phyloP scores from a whole-genome alignment of 192 early-diverging fungal species.

The Neocallimastix lanati region DNA sequence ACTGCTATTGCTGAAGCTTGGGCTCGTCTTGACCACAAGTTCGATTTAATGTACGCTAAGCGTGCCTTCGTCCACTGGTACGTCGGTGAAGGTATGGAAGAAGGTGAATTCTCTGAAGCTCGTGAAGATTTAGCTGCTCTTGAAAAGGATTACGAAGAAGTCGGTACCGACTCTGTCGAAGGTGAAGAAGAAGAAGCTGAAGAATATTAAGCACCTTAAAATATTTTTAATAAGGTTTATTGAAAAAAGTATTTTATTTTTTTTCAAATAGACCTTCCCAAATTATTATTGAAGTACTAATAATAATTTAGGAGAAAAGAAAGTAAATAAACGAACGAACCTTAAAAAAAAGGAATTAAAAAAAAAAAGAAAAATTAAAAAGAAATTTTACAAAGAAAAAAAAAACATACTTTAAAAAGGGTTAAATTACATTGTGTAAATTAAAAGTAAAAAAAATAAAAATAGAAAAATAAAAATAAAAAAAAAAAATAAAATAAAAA shows the following conservation, averaged over 20 bases:
- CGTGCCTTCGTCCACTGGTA: constrained; percentile 99
- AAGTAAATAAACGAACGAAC: too few relatives aligned
- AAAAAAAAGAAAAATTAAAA: too few relatives aligned
- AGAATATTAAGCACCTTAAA: constrained; percentile 22
- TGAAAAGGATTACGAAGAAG: constrained; percentile 99
- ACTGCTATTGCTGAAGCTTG: constrained; percentile 41
- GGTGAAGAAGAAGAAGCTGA: constrained; percentile 51
- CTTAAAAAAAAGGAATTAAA: too few relatives aligned
- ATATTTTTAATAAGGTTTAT: not conserved
- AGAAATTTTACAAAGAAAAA: too few relatives aligned
- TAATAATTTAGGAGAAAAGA: too few relatives aligned
- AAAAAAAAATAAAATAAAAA: too few relatives aligned
- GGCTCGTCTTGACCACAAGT: constrained; percentile 12
- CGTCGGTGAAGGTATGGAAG: constrained; percentile 98
- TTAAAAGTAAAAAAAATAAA: too few relatives aligned
- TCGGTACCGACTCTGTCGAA: constrained; percentile 85
- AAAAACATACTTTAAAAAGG: too few relatives aligned
- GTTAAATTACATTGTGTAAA: too few relatives aligned
- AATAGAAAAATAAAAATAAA: too few relatives aligned
- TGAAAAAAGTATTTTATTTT: not conserved
- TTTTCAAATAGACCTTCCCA: not conserved
- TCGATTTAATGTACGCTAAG: constrained; percentile 63
- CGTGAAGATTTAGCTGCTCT: constrained; percentile 99
- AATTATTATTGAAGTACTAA: not conserved
- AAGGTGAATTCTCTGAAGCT: constrained; percentile 99